Evolutionary conservation across 371 early-diverging fungal genomes (phyloP), one percentile per base, ranked within the genome.

Genomic region (Basidiobolus meristosporus): DNA sequence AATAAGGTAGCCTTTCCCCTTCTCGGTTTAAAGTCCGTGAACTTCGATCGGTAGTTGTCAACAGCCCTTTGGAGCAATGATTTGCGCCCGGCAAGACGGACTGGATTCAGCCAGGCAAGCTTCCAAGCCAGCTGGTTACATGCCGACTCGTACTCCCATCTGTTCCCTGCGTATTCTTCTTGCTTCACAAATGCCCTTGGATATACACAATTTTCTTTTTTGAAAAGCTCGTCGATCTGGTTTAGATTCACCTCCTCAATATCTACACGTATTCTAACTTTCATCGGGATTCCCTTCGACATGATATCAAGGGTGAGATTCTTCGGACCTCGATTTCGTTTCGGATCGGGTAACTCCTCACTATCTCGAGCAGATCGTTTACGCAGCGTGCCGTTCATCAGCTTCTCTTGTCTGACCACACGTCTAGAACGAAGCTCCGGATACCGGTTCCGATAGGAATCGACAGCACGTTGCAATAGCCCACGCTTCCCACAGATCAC

Each of bases 381-480:
- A 7, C 34, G n/a, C n/a, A 4, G 12, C 34, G 5, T 74, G 12
- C 78, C 77, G 46, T 73, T 70, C 14, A 56, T 48, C 29, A 78
- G 54, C 54, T 84, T 85, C 44, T 87, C 84, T 51, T 86, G 73
- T 36, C 85, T 65, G 7, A 82, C 72, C 1, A 87, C 76, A 19
- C 89, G 66, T 31, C 88, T 65, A 16, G 77, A 80, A 38, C 85
- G 66, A 54, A 77, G 69, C 32, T 79, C 77, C 10, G 83, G 80
- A 46, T 77, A 78, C 7, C 83, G 71, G 43, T 90, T 83, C 38
- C 95, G 71, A 50, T 83, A 96, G 26, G 79, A 82, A 54, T 96
- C 95, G 0, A 96, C 97, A 1, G 92, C 92, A 0, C 95, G 65
- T 53, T 96, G 97, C 38, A 96, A 70, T 33, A 93, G 60, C 1